Base-by-base conservation (phyloP, 1,284 basidiomycete species). In the Apiotrichum domesticum region DNA sequence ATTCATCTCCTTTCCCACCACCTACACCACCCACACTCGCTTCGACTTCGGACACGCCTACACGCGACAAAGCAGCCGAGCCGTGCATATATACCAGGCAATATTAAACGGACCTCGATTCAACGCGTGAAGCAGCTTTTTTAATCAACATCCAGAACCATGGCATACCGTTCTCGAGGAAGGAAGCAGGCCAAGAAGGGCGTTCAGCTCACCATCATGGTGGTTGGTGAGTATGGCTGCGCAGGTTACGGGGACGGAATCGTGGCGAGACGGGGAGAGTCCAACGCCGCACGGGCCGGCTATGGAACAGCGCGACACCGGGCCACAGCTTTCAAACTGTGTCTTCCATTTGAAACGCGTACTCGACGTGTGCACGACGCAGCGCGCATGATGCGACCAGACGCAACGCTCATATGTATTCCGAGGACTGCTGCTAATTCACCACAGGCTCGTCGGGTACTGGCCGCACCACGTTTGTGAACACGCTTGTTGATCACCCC, bases 391-490 rank as follows among this genome's bases (percentile, higher is more conserved):
- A 29, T 29, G 29, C 29, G 29, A 29, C 29, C 29, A 29, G 29
- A 29, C 2, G 29, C 29, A 29, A 29, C 29, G 29, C 29, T 29
- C 29, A 29, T 3, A 29, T 29, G 29, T 29, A 29, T 29, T 29
- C 29, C 29, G 29, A 29, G 29, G 29, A 29, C 29, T 29, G 29
- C 29, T 32, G 29, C 33, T 47, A 29, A 51, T 2, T 10, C 13
- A 21, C 41, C 21, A 4, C 62, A 77, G 94, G 93, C 80, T 88
- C 91, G 55, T 95, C 92, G 75, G 94, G 94, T 51, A 93, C 91
- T 57, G 94, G 94, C 55, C 88, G 93, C 58, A 97, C 94, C 58
- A 98, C 94, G 52, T 97, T 98, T 73, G 91, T 97, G 73, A 98
- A 98, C 81, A 98, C 93, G 44, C 87, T 97, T 52, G 95, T 92